These are phyloP conservation scores for Crucihimalaya himalaica DNA, from an alignment of 345 rosid species.

Conservation along the genomic window DNA sequence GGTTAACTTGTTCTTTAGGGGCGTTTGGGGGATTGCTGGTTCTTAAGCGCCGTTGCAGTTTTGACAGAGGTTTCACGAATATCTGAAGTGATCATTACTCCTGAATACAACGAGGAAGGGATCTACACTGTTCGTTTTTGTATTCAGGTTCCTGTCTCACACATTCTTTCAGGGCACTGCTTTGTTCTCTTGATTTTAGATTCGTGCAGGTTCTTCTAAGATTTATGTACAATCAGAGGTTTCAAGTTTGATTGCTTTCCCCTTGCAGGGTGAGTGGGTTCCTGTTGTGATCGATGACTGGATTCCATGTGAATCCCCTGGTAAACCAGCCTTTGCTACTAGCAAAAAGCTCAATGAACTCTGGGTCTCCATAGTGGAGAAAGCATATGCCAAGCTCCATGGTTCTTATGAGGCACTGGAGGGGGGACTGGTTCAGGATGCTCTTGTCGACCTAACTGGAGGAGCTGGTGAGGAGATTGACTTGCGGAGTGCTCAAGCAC, in stretches of 20 bases:
- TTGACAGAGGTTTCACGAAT: slow-evolving; percentile 88
- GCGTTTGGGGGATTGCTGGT: slow-evolving; percentile 99
- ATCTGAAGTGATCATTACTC: slow-evolving; percentile 96
- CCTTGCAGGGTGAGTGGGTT: slow-evolving; percentile 96
- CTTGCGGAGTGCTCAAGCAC: slow-evolving; percentile 98
- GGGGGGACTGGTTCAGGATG: slow-evolving; percentile 99
- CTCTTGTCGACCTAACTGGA: slow-evolving; percentile 99
- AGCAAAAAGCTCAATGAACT: slow-evolving; percentile 89
- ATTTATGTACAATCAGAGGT: not conserved
- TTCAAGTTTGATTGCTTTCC: slow-evolving; percentile 18
- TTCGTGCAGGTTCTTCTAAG: slow-evolving; percentile 18
- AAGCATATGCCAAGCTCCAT: slow-evolving; percentile 97
- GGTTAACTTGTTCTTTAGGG: slow-evolving; percentile 59
- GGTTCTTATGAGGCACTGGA: slow-evolving; percentile 99
- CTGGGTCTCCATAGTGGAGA: slow-evolving; percentile 97
- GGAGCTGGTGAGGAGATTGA: slow-evolving; percentile 99
- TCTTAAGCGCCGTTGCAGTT: slow-evolving; percentile 98
- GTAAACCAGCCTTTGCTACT: slow-evolving; percentile 98
- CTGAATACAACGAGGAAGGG: slow-evolving; percentile 97
- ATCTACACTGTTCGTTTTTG: slow-evolving; percentile 99
- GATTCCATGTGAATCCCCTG: slow-evolving; percentile 96
- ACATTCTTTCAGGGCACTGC: slow-evolving; percentile 13
- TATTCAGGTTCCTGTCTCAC: slow-evolving; percentile 73
- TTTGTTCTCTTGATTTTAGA: slow-evolving; percentile 27
- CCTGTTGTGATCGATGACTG: slow-evolving; percentile 99